phyloP scores from a whole-genome alignment of 1,139 yeast genomes.

The Debaryomyces robertsiae region DNA sequence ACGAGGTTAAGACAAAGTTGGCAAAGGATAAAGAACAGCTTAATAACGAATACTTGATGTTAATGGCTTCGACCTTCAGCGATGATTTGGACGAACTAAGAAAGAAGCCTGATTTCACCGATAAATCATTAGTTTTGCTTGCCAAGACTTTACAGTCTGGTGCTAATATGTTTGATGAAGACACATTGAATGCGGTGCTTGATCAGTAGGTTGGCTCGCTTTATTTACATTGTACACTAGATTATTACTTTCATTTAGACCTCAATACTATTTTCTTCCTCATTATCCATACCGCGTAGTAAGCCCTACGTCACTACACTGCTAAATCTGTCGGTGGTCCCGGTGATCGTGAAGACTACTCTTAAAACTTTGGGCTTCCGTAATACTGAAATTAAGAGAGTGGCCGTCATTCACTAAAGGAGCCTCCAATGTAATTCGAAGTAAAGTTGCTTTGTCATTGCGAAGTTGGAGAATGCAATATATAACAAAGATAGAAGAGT shows the following conservation, averaged over 20 bases:
- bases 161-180: conserved; percentile 65
- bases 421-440: too few relatives aligned
- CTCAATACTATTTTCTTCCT: too few relatives aligned
- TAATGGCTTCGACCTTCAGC: conserved; percentile 61
- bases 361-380: too few relatives aligned
- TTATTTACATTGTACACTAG: conserved; percentile 4
- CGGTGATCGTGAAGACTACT: too few relatives aligned
- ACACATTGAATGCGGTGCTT: conserved; percentile 48
- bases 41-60: conserved; percentile 53
- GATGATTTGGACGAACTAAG: conserved; percentile 66
- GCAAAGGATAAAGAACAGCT: conserved; percentile 41
- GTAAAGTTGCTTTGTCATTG: too few relatives aligned
- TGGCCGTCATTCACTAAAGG: too few relatives aligned
- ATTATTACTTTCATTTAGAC: not conserved
- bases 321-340: not conserved
- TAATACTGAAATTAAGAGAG: too few relatives aligned
- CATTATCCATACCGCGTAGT: too few relatives aligned
- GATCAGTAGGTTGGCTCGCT: conserved; percentile 3
- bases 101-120: conserved; percentile 63
- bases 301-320: not conserved
- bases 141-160: conserved; percentile 71
- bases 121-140: conserved; percentile 58
- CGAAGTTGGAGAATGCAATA: too few relatives aligned
- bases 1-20: conserved; percentile 27
- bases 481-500: too few relatives aligned